Base-by-base conservation (phyloP, 345 rosid species). In the Syzygium aromaticum region DNA sequence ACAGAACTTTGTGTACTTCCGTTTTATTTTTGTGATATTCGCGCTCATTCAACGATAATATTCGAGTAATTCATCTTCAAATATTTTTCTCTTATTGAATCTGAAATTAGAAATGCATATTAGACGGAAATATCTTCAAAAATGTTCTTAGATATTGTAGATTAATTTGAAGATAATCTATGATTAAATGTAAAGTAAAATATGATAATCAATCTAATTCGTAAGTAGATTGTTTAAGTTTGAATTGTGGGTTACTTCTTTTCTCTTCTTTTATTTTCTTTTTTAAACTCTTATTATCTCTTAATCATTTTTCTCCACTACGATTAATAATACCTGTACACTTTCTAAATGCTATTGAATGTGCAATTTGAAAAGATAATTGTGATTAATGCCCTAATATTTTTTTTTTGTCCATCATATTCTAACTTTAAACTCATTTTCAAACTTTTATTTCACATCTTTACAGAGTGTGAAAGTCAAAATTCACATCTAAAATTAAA, bases 1-100 rank as follows among this genome's bases (percentile, higher is more conserved):
- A 38, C 1, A 22, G 14, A 73, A 38, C 19, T 19, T 73, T 2
- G 22, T 33, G 13, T 9, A 30, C 23, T 73, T 33, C 2, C 13
- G 2, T 33, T 73, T 73, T 38, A 16, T 1, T 16, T 73, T 10
- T 11, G 2, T 0, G 82, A 73, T 73, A 2, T 38, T 73, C 3
- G 13, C 0, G 10, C 23, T 73, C 3, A 17, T 2, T 2, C 13
- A 73, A 73, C 2, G 33, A 9, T 19, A 2, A 11, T 3, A 5
- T 6, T 67, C 12, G 1, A 11, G 3, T 33, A 6, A 2, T 73
- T 73, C 25, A 38, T 38, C 3, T 73, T 73, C 49, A 38, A 73
- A 19, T 49, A 38, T 38, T 73, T 73, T 73, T 33, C 25, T 73
- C 4, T 67, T 9, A 21, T 38, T 38, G 49, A 73, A 73, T 19